Percentiles rank a stretch among this genome's conserved stretches.
Evolutionary conservation across 805 yeast genomes (phyloP).

Genomic region (Ogataea nakhonphanomensis): DNA sequence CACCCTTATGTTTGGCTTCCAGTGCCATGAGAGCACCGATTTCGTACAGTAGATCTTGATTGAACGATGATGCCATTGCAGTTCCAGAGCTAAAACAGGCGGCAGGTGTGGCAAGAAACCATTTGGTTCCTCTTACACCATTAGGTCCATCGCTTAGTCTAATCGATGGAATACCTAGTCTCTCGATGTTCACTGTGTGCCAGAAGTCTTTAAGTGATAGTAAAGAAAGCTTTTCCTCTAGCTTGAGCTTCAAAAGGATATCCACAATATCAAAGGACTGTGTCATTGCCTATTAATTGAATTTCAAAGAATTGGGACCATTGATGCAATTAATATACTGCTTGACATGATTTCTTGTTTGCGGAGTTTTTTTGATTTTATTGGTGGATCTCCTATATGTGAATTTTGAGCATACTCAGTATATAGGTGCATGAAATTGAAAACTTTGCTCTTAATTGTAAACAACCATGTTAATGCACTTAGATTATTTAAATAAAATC

Average conservation of each 20-base stretch:
- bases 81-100: conserved; percentile 50
- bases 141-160: conserved; percentile 46
- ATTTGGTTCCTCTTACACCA: conserved; percentile 45
- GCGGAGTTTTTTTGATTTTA: too few species aligned
- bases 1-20: conserved; percentile 44
- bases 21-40: conserved; percentile 44
- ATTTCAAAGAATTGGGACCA: too few species aligned
- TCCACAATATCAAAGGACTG: conserved; percentile 22
- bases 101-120: conserved; percentile 40
- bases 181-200: conserved; percentile 37
- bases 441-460: too few species aligned
- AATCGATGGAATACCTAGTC: conserved; percentile 36
- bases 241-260: conserved; percentile 22
- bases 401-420: too few species aligned
- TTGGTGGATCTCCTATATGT: too few species aligned
- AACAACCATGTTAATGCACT: too few species aligned
- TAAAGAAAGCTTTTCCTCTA: conserved; percentile 30
- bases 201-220: conserved; percentile 37
- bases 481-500: too few species aligned
- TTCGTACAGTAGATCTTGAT: conserved; percentile 36
- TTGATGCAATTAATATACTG: too few species aligned
- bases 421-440: too few species aligned
- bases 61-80: conserved; percentile 43
- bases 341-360: too few species aligned
- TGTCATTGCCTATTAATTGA: too few species aligned